Conservation (phyloP, 116 monocot genomes). For the Trichopus zeylanicus region DNA sequence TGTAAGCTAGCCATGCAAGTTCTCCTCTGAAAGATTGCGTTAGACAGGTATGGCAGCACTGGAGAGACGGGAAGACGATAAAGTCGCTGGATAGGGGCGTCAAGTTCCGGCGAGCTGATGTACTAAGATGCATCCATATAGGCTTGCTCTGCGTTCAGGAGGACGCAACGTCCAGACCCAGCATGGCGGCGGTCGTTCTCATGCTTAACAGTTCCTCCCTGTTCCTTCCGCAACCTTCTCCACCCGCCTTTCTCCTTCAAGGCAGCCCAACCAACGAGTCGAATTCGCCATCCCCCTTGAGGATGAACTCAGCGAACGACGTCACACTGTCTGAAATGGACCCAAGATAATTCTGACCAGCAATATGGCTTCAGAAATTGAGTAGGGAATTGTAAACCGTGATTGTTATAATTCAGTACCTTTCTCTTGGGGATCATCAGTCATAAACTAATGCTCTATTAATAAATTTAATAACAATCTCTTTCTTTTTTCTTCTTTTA, state of each 20-base stretch:
- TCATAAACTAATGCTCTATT: too few species aligned
- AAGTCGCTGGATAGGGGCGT: constrained; percentile 4
- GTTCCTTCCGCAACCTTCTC: constrained; percentile 1
- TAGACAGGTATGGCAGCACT: constrained; percentile 10
- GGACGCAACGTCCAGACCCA: constrained; percentile 5
- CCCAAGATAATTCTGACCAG: not conserved
- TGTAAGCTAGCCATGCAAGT: not conserved
- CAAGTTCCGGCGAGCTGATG: not conserved
- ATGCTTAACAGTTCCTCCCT: constrained; percentile 14
- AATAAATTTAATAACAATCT: too few species aligned
- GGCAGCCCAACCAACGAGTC: not conserved
- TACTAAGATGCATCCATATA: constrained; percentile 18
- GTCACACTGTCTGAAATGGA: not conserved
- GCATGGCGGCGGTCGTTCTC: constrained; percentile 14
- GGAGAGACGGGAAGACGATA: constrained; percentile 2
- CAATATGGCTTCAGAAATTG: too few species aligned
- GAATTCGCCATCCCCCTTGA: not conserved
- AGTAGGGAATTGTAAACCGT: too few species aligned
- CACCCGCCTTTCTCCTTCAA: constrained; percentile 3
- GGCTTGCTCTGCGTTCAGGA: constrained; percentile 14
- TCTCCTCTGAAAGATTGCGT: not conserved
- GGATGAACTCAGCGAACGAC: not conserved
- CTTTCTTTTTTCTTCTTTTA: too few species aligned
- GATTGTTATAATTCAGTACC: too few species aligned
- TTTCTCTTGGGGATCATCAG: too few species aligned